A percentile compares a stretch with the other conserved stretches of the same genome.
phyloP scores from a whole-genome alignment of 768 basidiomycete genomes.

The Suillus alpinus region DNA sequence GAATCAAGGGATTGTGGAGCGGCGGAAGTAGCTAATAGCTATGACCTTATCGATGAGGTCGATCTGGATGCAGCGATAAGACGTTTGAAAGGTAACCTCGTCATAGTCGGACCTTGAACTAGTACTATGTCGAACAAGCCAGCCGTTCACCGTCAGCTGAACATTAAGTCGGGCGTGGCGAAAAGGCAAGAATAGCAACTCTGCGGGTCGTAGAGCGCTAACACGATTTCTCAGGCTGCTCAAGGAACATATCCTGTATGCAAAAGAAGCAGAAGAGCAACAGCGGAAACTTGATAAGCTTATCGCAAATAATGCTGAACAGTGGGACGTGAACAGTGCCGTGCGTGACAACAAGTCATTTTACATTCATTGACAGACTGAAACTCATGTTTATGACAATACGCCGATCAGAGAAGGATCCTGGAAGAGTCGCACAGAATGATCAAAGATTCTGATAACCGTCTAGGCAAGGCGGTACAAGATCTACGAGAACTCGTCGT shows the following conservation, averaged over 20 bases:
- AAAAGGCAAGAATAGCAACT: slow-evolving; percentile 4
- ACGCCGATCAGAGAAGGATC: slow-evolving; percentile 51
- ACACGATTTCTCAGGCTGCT: slow-evolving; percentile 43
- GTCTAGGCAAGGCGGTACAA: slow-evolving; percentile 58
- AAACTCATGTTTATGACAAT: slow-evolving; percentile 1
- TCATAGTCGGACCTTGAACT: neutral
- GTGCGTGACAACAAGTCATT: slow-evolving; percentile 40
- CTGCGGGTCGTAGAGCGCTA: neutral
- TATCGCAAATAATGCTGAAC: slow-evolving; percentile 57
- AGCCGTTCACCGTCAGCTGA: slow-evolving; percentile 61
- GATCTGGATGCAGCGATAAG: neutral
- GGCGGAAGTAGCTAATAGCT: neutral
- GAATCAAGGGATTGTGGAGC: neutral
- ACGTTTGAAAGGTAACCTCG: neutral
- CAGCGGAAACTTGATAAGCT: slow-evolving; percentile 60
- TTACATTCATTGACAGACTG: slow-evolving; percentile 4
- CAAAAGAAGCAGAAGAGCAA: slow-evolving; percentile 60
- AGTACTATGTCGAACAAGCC: slow-evolving; percentile 10
- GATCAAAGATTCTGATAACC: slow-evolving; percentile 63
- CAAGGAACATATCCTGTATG: slow-evolving; percentile 70
- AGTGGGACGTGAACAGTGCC: slow-evolving; percentile 76
- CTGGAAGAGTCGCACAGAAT: slow-evolving; percentile 79
- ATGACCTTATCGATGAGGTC: slow-evolving; percentile 4
- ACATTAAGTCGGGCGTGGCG: slow-evolving; percentile 62
- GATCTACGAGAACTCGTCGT: slow-evolving; percentile 71